These are phyloP conservation scores for Sonneratia alba DNA, from an alignment of 345 rosid genomes.

Conservation along the genomic window DNA sequence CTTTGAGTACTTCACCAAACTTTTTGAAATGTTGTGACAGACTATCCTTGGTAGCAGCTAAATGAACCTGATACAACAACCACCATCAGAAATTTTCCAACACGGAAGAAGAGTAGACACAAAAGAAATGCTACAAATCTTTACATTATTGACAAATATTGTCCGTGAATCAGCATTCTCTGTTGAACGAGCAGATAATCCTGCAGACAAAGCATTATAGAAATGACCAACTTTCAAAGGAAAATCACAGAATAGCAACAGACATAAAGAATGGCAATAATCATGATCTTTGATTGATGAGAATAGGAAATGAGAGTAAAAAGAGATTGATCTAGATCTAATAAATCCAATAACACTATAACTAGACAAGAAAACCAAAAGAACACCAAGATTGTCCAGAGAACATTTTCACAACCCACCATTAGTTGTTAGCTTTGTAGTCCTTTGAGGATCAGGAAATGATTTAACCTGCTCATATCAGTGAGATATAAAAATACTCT, in stretches of 20 bases:
- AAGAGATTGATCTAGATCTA: too few relatives aligned
- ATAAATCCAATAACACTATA: too few relatives aligned
- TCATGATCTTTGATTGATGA: too few relatives aligned
- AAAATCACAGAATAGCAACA: background rate
- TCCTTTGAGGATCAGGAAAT: slow-evolving; percentile 27
- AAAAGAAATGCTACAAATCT: slow-evolving; percentile 1
- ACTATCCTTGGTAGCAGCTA: slow-evolving; percentile 88
- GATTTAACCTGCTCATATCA: slow-evolving; percentile 36
- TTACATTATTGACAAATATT: slow-evolving; percentile 85
- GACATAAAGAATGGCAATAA: background rate
- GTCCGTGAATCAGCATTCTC: slow-evolving; percentile 89
- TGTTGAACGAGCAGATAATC: slow-evolving; percentile 42
- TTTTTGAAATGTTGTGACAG: slow-evolving; percentile 86
- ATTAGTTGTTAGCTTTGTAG: slow-evolving; percentile 26
- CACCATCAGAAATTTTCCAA: slow-evolving; percentile 12
- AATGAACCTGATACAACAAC: slow-evolving; percentile 60
- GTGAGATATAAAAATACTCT: too few relatives aligned
- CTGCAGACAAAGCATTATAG: slow-evolving; percentile 1
- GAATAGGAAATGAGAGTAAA: too few relatives aligned
- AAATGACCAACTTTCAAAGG: background rate
- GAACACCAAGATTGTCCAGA: background rate
- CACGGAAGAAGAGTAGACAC: slow-evolving; percentile 1
- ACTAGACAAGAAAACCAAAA: too few relatives aligned
- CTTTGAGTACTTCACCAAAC: slow-evolving; percentile 89
- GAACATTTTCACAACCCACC: slow-evolving; percentile 41